phyloP scores from a whole-genome alignment of 176 grass and related monocot species.

The Puya raimondii region DNA sequence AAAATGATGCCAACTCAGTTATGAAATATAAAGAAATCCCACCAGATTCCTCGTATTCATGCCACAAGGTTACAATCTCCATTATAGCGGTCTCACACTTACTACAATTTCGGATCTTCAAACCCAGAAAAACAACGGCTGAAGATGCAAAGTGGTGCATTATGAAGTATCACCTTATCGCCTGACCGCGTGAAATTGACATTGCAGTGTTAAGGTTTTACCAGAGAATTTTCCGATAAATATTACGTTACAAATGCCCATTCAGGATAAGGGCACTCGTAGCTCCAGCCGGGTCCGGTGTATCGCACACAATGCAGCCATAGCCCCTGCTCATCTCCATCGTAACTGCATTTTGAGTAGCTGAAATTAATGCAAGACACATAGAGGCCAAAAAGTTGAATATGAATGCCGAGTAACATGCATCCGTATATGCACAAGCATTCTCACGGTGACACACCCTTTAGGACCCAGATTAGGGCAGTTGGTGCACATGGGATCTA shows the following conservation, averaged over 20 bases:
- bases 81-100: too few relatives aligned
- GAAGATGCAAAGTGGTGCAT: too few relatives aligned
- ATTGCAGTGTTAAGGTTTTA: slow-evolving; percentile 5
- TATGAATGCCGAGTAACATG: too few relatives aligned
- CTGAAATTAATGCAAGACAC: not conserved
- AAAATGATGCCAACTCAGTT: too few relatives aligned
- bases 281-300: slow-evolving; percentile 83
- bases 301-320: slow-evolving; percentile 82
- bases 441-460: slow-evolving; percentile 29
- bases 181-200: not conserved
- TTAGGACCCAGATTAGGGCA: slow-evolving; percentile 80
- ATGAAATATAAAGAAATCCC: too few relatives aligned
- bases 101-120: too few relatives aligned
- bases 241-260: slow-evolving; percentile 40
- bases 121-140: too few relatives aligned
- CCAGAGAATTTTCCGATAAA: slow-evolving; percentile 20
- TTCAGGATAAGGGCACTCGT: slow-evolving; percentile 76
- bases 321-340: slow-evolving; percentile 60
- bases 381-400: not conserved
- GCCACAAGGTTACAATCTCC: too few relatives aligned
- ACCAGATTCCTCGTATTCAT: too few relatives aligned
- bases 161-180: too few relatives aligned
- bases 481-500: slow-evolving; percentile 82
- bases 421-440: too few relatives aligned
- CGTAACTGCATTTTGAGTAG: slow-evolving; percentile 48